A percentile compares a stretch with the other conserved stretches of the same genome.
These are phyloP conservation scores for Tricholoma sp. DNA, from an alignment of 768 basidiomycete genomes.

Conservation along the genomic window DNA sequence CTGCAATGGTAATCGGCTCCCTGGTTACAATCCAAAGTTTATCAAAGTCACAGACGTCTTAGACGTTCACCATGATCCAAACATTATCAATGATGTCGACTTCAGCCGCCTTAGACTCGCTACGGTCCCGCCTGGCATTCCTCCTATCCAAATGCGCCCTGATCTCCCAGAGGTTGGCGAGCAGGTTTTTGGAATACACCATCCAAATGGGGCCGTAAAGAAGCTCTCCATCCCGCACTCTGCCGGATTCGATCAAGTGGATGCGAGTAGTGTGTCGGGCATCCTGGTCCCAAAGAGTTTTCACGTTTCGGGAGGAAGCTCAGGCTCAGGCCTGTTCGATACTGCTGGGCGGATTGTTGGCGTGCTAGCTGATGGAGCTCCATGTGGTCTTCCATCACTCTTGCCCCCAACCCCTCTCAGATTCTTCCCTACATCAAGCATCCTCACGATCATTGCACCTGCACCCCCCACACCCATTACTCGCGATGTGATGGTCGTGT, in stretches of 20 bases:
- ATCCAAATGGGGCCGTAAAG: not conserved
- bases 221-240: not conserved
- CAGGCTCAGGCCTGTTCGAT: not conserved
- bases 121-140: not conserved
- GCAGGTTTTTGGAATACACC: not conserved
- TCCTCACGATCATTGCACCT: not conserved
- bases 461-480: not conserved
- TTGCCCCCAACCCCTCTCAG: too few species aligned
- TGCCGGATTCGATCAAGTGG: not conserved
- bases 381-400: not conserved
- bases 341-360: not conserved
- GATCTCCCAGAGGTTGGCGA: not conserved
- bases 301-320: not conserved
- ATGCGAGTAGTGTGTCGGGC: not conserved
- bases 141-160: not conserved
- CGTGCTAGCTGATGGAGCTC: not conserved
- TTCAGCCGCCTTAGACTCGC: not conserved
- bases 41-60: not conserved
- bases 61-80: not conserved
- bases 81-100: not conserved
- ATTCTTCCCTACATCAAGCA: not conserved
- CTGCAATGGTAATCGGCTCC: not conserved
- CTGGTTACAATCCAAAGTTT: not conserved
- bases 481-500: not conserved
- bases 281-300: not conserved